Evolutionary conservation across 2,329 filamentous ascomycete species (phyloP).

Genomic region (Aureobasidium musti): DNA sequence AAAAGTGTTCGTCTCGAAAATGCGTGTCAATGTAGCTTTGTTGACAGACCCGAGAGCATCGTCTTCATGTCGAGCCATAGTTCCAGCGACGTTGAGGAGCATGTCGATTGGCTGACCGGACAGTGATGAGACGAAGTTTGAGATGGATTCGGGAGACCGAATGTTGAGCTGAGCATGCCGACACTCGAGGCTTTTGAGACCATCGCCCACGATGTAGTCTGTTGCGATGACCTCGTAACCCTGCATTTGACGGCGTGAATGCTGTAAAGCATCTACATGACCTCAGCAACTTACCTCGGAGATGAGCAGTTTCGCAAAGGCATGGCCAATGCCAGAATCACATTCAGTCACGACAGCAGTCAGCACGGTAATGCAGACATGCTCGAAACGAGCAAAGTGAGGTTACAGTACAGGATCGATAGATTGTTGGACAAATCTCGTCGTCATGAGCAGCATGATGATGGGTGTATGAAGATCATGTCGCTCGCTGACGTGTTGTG

Average conservation of each 20-base stretch:
- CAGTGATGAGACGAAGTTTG: slow-evolving; percentile 40
- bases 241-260: slow-evolving; percentile 30
- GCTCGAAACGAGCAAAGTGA: background rate
- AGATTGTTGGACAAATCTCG: background rate
- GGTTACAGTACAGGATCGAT: background rate
- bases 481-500: slow-evolving; percentile 3
- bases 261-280: background rate
- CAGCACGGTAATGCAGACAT: slow-evolving; percentile 38
- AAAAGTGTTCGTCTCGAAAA: slow-evolving; percentile 50
- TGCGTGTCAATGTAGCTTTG: slow-evolving; percentile 39
- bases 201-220: slow-evolving; percentile 38
- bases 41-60: slow-evolving; percentile 43
- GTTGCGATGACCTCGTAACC: slow-evolving; percentile 41
- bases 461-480: background rate
- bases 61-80: slow-evolving; percentile 40
- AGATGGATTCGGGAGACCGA: slow-evolving; percentile 41
- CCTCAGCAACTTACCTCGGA: slow-evolving; percentile 34
- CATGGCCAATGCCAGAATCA: slow-evolving; percentile 47
- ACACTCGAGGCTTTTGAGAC: slow-evolving; percentile 41
- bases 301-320: slow-evolving; percentile 40
- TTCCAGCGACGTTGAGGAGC: slow-evolving; percentile 45
- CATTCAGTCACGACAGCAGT: slow-evolving; percentile 47
- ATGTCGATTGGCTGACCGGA: slow-evolving; percentile 42
- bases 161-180: slow-evolving; percentile 42
- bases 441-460: slow-evolving; percentile 24